Conservation (phyloP, 2,329 filamentous ascomycete species). For the Fusarium cicatricum region DNA sequence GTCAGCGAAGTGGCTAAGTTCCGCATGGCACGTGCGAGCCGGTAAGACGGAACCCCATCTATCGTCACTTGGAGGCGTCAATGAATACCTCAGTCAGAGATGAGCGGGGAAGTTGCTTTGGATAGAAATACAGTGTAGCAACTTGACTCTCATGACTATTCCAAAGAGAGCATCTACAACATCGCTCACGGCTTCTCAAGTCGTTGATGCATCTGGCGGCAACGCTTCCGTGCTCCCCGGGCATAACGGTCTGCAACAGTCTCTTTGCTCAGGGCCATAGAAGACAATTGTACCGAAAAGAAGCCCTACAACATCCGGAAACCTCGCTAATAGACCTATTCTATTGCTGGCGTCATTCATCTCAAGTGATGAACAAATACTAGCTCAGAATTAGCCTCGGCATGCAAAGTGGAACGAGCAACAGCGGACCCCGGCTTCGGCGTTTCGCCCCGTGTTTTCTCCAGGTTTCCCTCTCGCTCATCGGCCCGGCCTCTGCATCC, state of each 20-base stretch:
- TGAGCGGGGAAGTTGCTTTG: neutral
- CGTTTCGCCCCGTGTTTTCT: constrained; percentile 39
- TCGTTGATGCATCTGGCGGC: neutral
- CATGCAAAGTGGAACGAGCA: constrained; percentile 32
- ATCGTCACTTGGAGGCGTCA: neutral
- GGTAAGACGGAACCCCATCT: no score
- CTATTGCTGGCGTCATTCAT: constrained; percentile 14
- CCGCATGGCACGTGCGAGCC: constrained; percentile 7
- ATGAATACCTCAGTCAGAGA: neutral
- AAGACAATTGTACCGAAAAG: constrained; percentile 21
- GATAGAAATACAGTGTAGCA: neutral
- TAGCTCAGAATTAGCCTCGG: constrained; percentile 36
- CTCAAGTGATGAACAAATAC: constrained; percentile 4
- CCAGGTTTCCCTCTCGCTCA: constrained; percentile 37
- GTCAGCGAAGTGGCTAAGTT: constrained; percentile 28
- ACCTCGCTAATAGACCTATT: neutral
- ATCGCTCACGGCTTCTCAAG: neutral
- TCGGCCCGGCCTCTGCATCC: constrained; percentile 22
- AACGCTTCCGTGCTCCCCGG: constrained; percentile 3
- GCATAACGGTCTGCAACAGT: neutral
- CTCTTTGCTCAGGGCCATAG: neutral
- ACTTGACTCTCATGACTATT: neutral
- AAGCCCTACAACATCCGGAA: constrained; percentile 25
- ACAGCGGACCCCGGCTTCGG: constrained; percentile 38
- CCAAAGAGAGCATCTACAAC: no score